Base-by-base conservation (phyloP, 305 asterid genomes). In the Fraxinus sp. region DNA sequence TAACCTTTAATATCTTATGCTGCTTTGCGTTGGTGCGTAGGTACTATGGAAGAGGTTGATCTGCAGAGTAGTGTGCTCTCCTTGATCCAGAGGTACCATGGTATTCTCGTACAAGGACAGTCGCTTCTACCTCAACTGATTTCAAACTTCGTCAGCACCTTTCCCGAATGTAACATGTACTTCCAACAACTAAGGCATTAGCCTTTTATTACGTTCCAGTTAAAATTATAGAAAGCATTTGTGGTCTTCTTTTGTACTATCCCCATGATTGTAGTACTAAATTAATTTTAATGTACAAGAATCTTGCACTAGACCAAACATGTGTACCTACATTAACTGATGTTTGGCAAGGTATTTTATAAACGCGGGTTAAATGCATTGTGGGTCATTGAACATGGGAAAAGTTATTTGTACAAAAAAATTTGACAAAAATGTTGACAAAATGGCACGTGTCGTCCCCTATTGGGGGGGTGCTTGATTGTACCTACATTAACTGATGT, bases 101-200 rank as follows among this genome's bases (percentile, higher is more conserved):
- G 73, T 57, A 77, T 66, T 18, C 79, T 83, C 64, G 32, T 66
- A 78, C 89, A 78, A 81, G 85, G 81, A 75, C 87, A 79, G 62
- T 55, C 75, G 14, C 75, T 85, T 24, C 82, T 87, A 72, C 79
- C 83, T 36, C 87, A 84, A 77, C 81, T 72, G 24, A 62, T 86
- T 68, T 82, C 84, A 41, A 80, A 20, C 59, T 86, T 86, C 79
- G 55, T 86, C 83, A 77, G 68, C 46, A 72, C 83, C 83, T 86
- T 88, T 74, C 91, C 91, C 4, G 87, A 88, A 83, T 80, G 81
- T 81, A 79, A 62, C n/a, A 36, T 36, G 41, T 86, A 78, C 82
- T 81, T 88, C 81, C 81, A 79, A 49, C 84, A 84, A 39, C 84
- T 33, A 37, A 36, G 41, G 83, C 59, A 8, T 13, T 82, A 83